These are phyloP conservation scores for Henckelia pumila DNA, from an alignment of 257 asterid genomes.

Conservation along the genomic window DNA sequence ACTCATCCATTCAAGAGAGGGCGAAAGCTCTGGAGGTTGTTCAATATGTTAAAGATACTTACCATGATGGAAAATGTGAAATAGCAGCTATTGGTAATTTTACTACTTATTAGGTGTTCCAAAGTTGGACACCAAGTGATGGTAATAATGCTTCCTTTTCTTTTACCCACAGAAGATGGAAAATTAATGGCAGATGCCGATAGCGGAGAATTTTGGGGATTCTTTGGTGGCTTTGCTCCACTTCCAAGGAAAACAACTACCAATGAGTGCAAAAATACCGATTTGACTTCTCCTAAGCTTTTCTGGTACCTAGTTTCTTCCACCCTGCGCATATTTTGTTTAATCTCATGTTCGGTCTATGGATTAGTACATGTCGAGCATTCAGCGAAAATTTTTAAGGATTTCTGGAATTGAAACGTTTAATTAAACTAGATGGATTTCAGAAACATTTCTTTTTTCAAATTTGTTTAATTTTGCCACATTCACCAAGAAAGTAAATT, in stretches of 20 bases:
- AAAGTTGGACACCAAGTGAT: constrained; percentile 10
- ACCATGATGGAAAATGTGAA: constrained; percentile 77
- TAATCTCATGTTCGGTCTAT: constrained; percentile 23
- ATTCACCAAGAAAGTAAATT: neutral
- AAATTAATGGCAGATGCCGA: constrained; percentile 80
- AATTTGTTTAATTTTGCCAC: neutral
- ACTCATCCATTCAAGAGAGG: constrained; percentile 77
- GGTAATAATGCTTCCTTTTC: constrained; percentile 18
- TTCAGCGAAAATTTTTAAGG: neutral
- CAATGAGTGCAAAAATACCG: constrained; percentile 26
- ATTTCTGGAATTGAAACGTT: neutral
- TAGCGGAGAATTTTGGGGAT: constrained; percentile 85
- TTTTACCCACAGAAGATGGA: constrained; percentile 71
- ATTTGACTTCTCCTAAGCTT: constrained; percentile 37
- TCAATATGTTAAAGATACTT: constrained; percentile 75
- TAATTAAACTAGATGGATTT: too few relatives aligned
- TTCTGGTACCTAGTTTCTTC: constrained; percentile 53
- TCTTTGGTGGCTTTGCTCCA: constrained; percentile 95
- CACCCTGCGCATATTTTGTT: constrained; percentile 9
- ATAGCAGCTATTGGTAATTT: constrained; percentile 71
- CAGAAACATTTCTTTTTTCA: neutral
- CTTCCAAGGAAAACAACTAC: constrained; percentile 57
- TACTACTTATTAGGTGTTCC: constrained; percentile 19
- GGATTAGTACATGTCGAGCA: neutral
- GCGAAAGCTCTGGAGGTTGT: constrained; percentile 93